phyloP scores from a whole-genome alignment of 1,284 basidiomycete species.

The Anthracocystis panici-leucophaei region DNA sequence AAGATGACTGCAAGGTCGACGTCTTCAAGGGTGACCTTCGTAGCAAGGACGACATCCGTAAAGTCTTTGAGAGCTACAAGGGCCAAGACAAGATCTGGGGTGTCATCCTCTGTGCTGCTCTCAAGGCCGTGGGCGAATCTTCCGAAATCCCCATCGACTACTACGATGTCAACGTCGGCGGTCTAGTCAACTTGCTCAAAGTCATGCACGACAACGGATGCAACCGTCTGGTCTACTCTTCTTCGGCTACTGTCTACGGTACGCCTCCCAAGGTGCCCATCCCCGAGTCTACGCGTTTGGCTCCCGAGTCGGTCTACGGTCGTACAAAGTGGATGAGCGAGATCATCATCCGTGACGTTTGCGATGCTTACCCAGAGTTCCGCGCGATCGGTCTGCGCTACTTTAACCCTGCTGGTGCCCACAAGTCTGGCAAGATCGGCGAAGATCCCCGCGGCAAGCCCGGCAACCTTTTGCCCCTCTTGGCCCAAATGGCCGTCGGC shows the following conservation, averaged over 20 bases:
- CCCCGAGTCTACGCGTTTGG: constrained; percentile 87
- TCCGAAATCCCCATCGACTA: constrained; percentile 86
- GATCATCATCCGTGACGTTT: constrained; percentile 88
- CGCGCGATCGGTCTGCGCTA: constrained; percentile 87
- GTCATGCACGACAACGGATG: constrained; percentile 85
- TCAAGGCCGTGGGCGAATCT: constrained; percentile 99
- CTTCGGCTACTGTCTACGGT: constrained; percentile 98
- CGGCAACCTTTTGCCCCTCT: constrained; percentile 91
- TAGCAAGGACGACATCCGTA: constrained; percentile 56
- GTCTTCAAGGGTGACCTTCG: constrained; percentile 67
- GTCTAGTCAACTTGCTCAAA: constrained; percentile 63
- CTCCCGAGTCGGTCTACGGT: constrained; percentile 93
- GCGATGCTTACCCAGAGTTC: constrained; percentile 83
- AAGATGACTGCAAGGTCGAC: constrained; percentile 84
- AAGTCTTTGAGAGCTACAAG: constrained; percentile 58
- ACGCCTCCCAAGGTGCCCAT: constrained; percentile 92
- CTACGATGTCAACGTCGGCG: constrained; percentile 68
- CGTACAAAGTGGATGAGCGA: constrained; percentile 96
- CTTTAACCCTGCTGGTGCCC: constrained; percentile 97
- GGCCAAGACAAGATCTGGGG: constrained; percentile 80
- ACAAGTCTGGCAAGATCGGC: constrained; percentile 93
- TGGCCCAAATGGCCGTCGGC: constrained; percentile 95
- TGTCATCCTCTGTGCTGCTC: constrained; percentile 94
- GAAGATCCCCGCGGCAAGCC: constrained; percentile 96
- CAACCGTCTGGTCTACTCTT: constrained; percentile 92